Percentiles rank a stretch among this genome's conserved stretches.
Conservation (phyloP, 116 monocot species). For the Zostera marina region DNA sequence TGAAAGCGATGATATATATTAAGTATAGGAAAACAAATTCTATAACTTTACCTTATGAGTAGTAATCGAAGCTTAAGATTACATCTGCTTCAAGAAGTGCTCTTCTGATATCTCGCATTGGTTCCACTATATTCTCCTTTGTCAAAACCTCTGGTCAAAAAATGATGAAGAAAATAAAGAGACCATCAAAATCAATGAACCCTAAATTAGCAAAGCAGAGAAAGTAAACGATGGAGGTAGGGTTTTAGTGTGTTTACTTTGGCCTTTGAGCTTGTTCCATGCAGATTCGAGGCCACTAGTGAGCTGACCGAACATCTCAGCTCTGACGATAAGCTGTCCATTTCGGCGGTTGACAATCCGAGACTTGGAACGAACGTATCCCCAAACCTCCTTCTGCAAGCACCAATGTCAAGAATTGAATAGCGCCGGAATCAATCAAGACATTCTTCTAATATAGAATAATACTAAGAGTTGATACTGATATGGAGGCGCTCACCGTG, state of each 20-base stretch:
- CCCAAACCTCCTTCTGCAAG: conserved; percentile 44
- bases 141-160: conserved; percentile 59
- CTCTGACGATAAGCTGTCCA: conserved; percentile 38
- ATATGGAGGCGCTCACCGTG: conserved; percentile 24
- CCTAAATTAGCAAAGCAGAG: not conserved
- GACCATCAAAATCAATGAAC: not conserved
- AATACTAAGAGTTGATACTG: not conserved
- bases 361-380: conserved; percentile 24
- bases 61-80: conserved; percentile 9
- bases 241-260: conserved; percentile 18
- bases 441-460: not conserved
- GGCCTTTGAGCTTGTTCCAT: conserved; percentile 84
- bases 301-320: conserved; percentile 96
- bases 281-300: conserved; percentile 83
- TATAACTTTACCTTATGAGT: not conserved
- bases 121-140: conserved; percentile 89
- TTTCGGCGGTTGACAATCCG: conserved; percentile 4
- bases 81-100: conserved; percentile 96
- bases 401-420: not conserved
- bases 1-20: not conserved
- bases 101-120: conserved; percentile 89
- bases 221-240: not conserved
- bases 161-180: not conserved
- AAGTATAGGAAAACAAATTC: not conserved
- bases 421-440: not conserved